Evolutionary conservation across 2,329 filamentous ascomycete species (phyloP), one percentile per base, ranked within the genome.

Genomic region (Fusarium scirpi): DNA sequence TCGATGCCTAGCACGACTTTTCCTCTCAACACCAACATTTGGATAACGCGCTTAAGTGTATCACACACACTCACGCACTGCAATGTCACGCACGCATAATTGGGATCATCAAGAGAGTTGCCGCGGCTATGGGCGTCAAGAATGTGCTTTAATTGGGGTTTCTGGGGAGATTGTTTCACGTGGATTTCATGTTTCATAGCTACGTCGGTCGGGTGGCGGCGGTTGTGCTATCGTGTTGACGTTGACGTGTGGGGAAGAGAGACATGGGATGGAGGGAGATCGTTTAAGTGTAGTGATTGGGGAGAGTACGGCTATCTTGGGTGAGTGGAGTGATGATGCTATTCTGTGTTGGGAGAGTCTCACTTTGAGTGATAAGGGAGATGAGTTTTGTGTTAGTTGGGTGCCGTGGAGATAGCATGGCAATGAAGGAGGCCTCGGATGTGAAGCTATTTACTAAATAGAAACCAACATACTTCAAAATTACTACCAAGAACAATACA

Each of bases 141-240:
- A 53, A 53, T 53, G 49, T 27, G 13, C 22, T 57, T 43, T 29
- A 40, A 58, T 67, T 66, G 63, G 47, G 25, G 38, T 38, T 27
- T 58, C 62, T 53, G 52, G 62, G 44, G 24, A 48, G 44, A 41
- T 29, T 48, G 67, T 70, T 70, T 70, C 67, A 70, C 55, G 12
- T 40, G 48, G 29, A 34, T 58, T 43, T 10, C 25, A 62, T 53
- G 65, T 63, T 65, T 64, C 65, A 68, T 43, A 15, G 4, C 47
- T 25, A n/a, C 22, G 44, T 20, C 18, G 52, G 20, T n/a, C n/a
- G n/a, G n/a, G 45, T 48, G 46, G 24, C 29, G 43, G 45, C 38
- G 13, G 47, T 24, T 45, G 65, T 69, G 54, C 7, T 18, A 68
- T 55, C 2, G 20, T 25, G 49, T 32, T 64, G 52, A 51, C 25